These are phyloP conservation scores for Tolypocladium pustulatum DNA, from an alignment of 2,329 filamentous ascomycete genomes.

Conservation along the genomic window DNA sequence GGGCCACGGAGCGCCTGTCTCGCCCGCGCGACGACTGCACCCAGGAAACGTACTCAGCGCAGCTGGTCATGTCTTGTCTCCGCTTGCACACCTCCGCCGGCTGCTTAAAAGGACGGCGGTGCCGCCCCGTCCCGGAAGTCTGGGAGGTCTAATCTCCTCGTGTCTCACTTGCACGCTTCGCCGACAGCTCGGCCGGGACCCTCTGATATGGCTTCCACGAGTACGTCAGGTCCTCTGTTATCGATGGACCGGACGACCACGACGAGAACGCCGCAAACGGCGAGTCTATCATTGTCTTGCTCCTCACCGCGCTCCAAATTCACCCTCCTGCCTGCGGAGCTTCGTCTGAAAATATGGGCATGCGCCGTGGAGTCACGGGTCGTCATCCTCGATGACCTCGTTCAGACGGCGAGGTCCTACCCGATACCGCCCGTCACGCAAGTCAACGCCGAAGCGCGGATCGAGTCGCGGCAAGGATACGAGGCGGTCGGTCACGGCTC, in stretches of 20 bases:
- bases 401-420: conserved; percentile 18
- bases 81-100: not conserved
- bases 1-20: not conserved
- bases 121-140: not conserved
- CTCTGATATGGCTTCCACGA: not conserved
- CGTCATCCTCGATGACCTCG: conserved; percentile 23
- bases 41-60: not conserved
- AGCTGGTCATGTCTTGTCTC: not conserved
- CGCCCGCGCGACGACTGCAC: not conserved
- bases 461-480: conserved; percentile 23
- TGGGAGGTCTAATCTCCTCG: conserved; percentile 2
- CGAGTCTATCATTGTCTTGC: not conserved
- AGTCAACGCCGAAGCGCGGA: conserved; percentile 23
- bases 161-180: not conserved
- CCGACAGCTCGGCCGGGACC: not conserved
- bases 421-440: conserved; percentile 24
- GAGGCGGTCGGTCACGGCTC: conserved; percentile 23
- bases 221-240: not conserved
- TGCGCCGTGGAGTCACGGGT: conserved; percentile 24
- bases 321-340: conserved; percentile 21
- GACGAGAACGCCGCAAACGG: conserved; percentile 2
- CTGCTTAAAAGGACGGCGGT: not conserved
- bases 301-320: conserved; percentile 9
- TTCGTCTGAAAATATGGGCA: conserved; percentile 27
- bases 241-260: conserved; percentile 1